Evolutionary conservation across 345 rosid genomes (phyloP).

Genomic region (Eutrema japonicum): DNA sequence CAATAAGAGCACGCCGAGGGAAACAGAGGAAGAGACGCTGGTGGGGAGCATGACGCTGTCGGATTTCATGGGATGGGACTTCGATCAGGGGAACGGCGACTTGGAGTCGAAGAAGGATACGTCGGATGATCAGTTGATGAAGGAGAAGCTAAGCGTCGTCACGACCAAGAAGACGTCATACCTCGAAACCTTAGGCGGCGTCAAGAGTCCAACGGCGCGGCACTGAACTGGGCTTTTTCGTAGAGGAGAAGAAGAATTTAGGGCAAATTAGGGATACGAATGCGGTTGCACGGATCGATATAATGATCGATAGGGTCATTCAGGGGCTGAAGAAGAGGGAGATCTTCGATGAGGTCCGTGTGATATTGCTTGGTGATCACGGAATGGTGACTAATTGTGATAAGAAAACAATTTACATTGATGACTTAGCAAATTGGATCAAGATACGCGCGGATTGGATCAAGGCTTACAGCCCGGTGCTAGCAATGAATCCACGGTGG

Average conservation of each 20-base stretch:
- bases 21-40: slow-evolving; percentile 39
- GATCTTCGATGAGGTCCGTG: slow-evolving; percentile 68
- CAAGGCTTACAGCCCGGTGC: slow-evolving; percentile 60
- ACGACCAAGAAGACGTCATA: slow-evolving; percentile 63
- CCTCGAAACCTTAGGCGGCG: slow-evolving; percentile 63
- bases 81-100: slow-evolving; percentile 46
- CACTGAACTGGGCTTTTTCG: slow-evolving; percentile 24
- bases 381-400: slow-evolving; percentile 96
- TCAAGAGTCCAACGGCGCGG: slow-evolving; percentile 70
- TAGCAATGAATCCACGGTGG: slow-evolving; percentile 67
- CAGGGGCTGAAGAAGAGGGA: slow-evolving; percentile 70
- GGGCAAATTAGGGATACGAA: slow-evolving; percentile 45
- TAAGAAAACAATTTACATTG: slow-evolving; percentile 61
- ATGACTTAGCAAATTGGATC: slow-evolving; percentile 71
- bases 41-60: slow-evolving; percentile 53
- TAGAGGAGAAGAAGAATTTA: neutral
- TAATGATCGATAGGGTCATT: slow-evolving; percentile 75
- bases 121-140: slow-evolving; percentile 48
- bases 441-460: slow-evolving; percentile 71
- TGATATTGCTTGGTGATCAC: slow-evolving; percentile 90
- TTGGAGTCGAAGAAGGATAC: slow-evolving; percentile 46
- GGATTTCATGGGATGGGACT: slow-evolving; percentile 86
- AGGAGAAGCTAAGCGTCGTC: slow-evolving; percentile 40
- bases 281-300: slow-evolving; percentile 61
- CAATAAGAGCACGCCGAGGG: slow-evolving; percentile 48